These are phyloP conservation scores for Phoenix dactylifera DNA, from an alignment of 176 grass and related monocot species.

Conservation along the genomic window DNA sequence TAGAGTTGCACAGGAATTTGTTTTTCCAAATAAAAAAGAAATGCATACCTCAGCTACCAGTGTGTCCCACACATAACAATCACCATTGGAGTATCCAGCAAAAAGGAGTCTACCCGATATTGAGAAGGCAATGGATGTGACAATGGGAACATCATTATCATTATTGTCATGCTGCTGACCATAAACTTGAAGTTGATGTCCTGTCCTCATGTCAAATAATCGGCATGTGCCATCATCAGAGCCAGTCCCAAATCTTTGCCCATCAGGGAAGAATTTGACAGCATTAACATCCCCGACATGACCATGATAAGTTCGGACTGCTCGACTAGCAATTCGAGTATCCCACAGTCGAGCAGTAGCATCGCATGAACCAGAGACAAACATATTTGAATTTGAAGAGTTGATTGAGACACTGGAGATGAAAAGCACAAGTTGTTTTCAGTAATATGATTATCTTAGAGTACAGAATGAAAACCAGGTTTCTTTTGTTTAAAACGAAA, in stretches of 20 bases:
- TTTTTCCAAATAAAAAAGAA: slow-evolving; percentile 6
- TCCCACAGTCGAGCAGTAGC: slow-evolving; percentile 88
- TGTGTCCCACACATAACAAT: slow-evolving; percentile 98
- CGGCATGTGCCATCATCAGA: slow-evolving; percentile 93
- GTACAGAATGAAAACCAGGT: no score
- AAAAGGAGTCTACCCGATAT: slow-evolving; percentile 98
- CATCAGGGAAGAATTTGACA: slow-evolving; percentile 98
- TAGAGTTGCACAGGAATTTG: no score
- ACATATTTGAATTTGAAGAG: slow-evolving; percentile 67
- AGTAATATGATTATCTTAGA: no score
- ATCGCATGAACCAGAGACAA: slow-evolving; percentile 96
- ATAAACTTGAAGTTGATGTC: slow-evolving; percentile 96
- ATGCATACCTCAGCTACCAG: slow-evolving; percentile 70
- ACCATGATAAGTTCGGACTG: slow-evolving; percentile 80
- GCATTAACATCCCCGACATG: slow-evolving; percentile 78
- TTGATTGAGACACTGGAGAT: slow-evolving; percentile 74
- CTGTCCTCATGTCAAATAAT: slow-evolving; percentile 97
- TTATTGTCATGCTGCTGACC: slow-evolving; percentile 41
- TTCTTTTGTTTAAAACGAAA: no score
- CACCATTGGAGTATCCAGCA: slow-evolving; percentile 94
- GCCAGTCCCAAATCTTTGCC: slow-evolving; percentile 85
- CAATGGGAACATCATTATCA: slow-evolving; percentile 58
- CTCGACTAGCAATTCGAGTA: slow-evolving; percentile 77
- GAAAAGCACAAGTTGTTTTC: neutral
- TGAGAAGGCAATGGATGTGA: slow-evolving; percentile 92